A percentile compares a stretch with the other conserved stretches of the same genome.
phyloP scores from a whole-genome alignment of 192 early-diverging fungal genomes.

The Coemansia sp. region DNA sequence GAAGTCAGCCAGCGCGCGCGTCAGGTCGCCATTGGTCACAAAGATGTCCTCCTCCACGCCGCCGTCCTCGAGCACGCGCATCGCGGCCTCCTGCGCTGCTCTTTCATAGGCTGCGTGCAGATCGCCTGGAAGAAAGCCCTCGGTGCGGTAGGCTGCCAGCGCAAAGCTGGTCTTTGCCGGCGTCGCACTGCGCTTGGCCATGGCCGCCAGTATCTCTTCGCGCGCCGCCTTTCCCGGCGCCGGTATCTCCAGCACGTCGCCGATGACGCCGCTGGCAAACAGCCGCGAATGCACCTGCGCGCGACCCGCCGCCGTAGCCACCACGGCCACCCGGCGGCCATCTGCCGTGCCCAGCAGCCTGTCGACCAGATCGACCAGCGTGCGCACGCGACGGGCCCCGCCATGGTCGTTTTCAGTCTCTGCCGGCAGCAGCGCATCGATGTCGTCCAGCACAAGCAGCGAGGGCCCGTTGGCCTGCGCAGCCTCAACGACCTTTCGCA shows the following conservation, averaged over 20 bases:
- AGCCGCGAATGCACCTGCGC: slow-evolving; percentile 30
- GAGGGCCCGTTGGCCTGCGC: slow-evolving; percentile 19
- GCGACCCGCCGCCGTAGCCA: slow-evolving; percentile 39
- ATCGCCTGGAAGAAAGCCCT: slow-evolving; percentile 85
- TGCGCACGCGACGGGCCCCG: slow-evolving; percentile 18
- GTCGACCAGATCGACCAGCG: slow-evolving; percentile 22
- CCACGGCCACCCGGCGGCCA: slow-evolving; percentile 18
- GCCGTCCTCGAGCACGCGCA: slow-evolving; percentile 57
- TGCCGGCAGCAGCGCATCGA: slow-evolving; percentile 46
- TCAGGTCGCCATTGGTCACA: slow-evolving; percentile 67
- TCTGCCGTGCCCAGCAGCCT: neutral
- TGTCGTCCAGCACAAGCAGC: slow-evolving; percentile 47
- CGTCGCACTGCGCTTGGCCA: slow-evolving; percentile 59
- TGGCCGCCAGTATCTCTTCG: slow-evolving; percentile 65
- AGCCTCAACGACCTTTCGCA: slow-evolving; percentile 12
- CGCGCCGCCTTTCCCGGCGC: slow-evolving; percentile 32
- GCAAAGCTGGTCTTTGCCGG: slow-evolving; percentile 60
- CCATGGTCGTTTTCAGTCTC: slow-evolving; percentile 35
- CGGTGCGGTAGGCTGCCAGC: slow-evolving; percentile 72
- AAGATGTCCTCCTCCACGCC: slow-evolving; percentile 14
- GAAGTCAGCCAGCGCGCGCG: slow-evolving; percentile 70
- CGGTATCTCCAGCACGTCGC: slow-evolving; percentile 28
- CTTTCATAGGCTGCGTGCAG: slow-evolving; percentile 73
- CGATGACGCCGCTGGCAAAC: slow-evolving; percentile 19
- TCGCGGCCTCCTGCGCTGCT: slow-evolving; percentile 74